Conservation (phyloP, 2,329 filamentous ascomycete genomes). For the Metarhizium humberi region DNA sequence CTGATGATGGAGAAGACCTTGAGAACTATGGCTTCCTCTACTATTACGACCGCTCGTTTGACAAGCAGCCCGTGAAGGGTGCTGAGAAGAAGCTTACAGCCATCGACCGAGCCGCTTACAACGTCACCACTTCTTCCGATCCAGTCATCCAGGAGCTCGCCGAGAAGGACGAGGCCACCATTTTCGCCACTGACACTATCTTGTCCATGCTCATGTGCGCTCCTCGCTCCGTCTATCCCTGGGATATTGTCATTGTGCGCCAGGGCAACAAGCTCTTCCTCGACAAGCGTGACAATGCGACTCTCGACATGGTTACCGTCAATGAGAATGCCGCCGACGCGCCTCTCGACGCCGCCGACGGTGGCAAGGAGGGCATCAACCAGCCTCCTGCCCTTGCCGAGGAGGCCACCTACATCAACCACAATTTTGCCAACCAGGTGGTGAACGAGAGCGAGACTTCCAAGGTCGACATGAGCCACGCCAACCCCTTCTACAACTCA, state of each 20-base stretch:
- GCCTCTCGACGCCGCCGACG: slow-evolving; percentile 82
- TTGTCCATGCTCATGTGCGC: slow-evolving; percentile 99
- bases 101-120: slow-evolving; percentile 92
- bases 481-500: slow-evolving; percentile 96
- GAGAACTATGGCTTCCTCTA: slow-evolving; percentile 96
- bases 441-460: slow-evolving; percentile 70
- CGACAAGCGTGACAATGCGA: slow-evolving; percentile 94
- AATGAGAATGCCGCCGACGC: slow-evolving; percentile 98
- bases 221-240: slow-evolving; percentile 91
- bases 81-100: slow-evolving; percentile 80
- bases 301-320: slow-evolving; percentile 94
- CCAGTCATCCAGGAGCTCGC: slow-evolving; percentile 95
- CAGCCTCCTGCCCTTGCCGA: slow-evolving; percentile 86
- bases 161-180: slow-evolving; percentile 90
- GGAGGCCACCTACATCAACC: slow-evolving; percentile 99
- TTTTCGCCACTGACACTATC: slow-evolving; percentile 95
- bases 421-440: slow-evolving; percentile 97
- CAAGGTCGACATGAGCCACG: slow-evolving; percentile 76
- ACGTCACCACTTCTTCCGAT: slow-evolving; percentile 92
- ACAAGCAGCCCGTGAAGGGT: slow-evolving; percentile 86
- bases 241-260: slow-evolving; percentile 91
- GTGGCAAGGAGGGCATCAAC: slow-evolving; percentile 91
- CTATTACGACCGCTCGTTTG: slow-evolving; percentile 93
- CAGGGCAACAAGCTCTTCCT: slow-evolving; percentile 97
- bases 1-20: slow-evolving; percentile 88